phyloP scores from a whole-genome alignment of 208 protist species.

The Leishmania gerbilli region DNA sequence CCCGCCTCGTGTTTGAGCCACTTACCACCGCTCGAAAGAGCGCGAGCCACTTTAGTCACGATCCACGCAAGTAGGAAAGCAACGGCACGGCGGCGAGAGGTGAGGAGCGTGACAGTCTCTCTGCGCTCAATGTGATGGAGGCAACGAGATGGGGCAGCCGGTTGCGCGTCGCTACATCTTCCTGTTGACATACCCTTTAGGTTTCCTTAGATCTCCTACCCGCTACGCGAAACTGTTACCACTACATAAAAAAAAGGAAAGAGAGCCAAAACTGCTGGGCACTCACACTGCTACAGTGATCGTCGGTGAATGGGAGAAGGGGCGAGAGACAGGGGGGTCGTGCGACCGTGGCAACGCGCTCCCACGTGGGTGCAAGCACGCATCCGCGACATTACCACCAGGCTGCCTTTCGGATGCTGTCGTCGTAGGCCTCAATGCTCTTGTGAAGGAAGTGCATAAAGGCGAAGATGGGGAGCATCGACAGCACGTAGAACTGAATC shows the following conservation, averaged over 20 bases:
- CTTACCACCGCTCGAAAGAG: background rate
- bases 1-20: background rate
- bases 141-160: background rate
- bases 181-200: background rate
- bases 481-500: constrained; percentile 87
- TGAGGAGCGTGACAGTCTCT: background rate
- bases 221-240: constrained; percentile 11
- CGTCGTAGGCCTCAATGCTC: constrained; percentile 81
- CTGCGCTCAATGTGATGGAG: background rate
- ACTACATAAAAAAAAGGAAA: constrained; percentile 10
- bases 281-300: constrained; percentile 12
- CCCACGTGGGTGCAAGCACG: background rate
- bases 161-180: constrained; percentile 4
- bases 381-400: constrained; percentile 77
- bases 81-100: background rate
- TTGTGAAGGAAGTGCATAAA: constrained; percentile 88
- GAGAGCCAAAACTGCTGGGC: constrained; percentile 9
- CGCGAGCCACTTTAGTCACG: background rate
- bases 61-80: background rate
- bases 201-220: background rate
- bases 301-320: background rate
- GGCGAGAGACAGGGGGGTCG: background rate
- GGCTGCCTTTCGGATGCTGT: constrained; percentile 79
- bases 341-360: background rate
- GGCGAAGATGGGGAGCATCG: constrained; percentile 77